phyloP scores from a whole-genome alignment of 2,329 filamentous ascomycete species.

The Beauveria sp. region DNA sequence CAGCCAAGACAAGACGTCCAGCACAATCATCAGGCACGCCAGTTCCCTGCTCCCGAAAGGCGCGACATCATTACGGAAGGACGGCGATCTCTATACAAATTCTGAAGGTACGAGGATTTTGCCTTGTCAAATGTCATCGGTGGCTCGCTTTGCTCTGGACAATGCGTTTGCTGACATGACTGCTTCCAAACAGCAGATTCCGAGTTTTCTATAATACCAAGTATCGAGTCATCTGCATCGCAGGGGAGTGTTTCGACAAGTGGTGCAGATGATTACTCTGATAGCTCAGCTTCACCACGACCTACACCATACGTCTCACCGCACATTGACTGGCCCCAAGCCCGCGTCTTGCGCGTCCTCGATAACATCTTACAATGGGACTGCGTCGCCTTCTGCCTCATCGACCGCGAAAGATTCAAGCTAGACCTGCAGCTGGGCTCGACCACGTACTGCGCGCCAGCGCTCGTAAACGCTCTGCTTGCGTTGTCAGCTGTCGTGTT shows the following conservation, averaged over 20 bases:
- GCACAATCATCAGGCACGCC: too few species aligned
- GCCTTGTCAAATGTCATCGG: too few species aligned
- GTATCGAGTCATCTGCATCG: neutral
- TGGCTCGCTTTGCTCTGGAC: too few species aligned
- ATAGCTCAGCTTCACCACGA: neutral
- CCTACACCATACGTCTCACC: neutral
- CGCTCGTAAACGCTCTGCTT: neutral
- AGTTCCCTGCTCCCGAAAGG: neutral
- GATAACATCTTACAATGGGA: constrained; percentile 3
- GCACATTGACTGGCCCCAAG: neutral
- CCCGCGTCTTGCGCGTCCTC: neutral
- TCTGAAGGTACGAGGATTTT: neutral
- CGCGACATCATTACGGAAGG: neutral
- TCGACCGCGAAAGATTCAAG: neutral
- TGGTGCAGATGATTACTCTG: neutral
- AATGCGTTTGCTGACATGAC: neutral
- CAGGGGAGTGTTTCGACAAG: neutral
- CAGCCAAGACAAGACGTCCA: too few species aligned
- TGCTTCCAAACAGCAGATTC: neutral
- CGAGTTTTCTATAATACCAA: neutral
- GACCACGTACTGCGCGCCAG: neutral
- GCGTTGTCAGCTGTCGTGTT: neutral
- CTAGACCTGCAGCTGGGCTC: neutral
- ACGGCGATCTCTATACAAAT: neutral
- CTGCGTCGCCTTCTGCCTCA: neutral